Base-by-base conservation (phyloP, 805 yeast genomes). In the Huiozyma sinensis region DNA sequence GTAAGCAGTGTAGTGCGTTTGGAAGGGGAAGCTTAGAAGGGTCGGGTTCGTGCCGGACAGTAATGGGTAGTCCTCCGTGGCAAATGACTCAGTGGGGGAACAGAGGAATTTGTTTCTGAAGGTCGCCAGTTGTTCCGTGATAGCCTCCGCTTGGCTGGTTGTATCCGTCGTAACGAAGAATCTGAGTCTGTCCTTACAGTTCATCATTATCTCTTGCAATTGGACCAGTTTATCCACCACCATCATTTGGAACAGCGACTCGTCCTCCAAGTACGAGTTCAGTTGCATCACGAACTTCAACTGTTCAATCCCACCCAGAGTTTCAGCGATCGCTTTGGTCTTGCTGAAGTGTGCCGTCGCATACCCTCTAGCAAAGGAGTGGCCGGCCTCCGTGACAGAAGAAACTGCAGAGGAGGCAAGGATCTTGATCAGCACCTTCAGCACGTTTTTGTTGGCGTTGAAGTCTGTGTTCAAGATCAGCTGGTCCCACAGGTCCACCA, bases 361-460 rank as follows among this genome's bases (percentile, higher is more conserved):
- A 53, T 68, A 75, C 5, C 78, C 69, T 51, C 78, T 73, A 2
- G 97, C 95, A 63, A 75, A 89, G 1, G 81, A 67, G 58, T 92
- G 97, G 0, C 98, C 98, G 44, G 83, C 70, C 45, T 89, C 92
- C 7, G 95, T 89, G 42, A 92, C 77, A 6, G 75, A 69, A 54
- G 89, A 80, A 45, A 86, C 68, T 55, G 85, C 84, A 53, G 86
- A 89, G 32, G 88, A 79, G 0, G 84, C 82, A 54, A 82, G 61
- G 36, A 81, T 75, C 55, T 83, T 83, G 36, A 92, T 76, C 55
- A 92, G 68, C 1, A 83, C 77, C 45, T 76, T 70, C 46, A 92
- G 68, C 56, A 88, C 90, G 43, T 79, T 81, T 40, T 77, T 66
- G 47, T 79, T 76, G 35, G 70, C 65, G 24, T 60, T 58, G 54